Conservation (phyloP, 805 yeast species). For the Yamadazyma sp. region DNA sequence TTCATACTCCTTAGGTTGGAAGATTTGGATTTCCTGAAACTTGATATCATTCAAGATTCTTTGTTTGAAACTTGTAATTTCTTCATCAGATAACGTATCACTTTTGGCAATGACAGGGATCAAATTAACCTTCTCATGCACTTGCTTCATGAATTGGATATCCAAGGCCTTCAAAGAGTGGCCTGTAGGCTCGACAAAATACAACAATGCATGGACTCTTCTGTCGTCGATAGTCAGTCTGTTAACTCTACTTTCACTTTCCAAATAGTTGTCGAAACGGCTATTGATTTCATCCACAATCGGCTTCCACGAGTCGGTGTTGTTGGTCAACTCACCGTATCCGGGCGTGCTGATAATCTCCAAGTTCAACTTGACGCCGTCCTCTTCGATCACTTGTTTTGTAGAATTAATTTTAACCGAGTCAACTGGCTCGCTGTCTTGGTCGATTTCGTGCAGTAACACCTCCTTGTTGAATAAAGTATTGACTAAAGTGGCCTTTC, state of each 20-base stretch:
- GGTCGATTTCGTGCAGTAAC: slow-evolving; percentile 15
- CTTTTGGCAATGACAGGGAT: slow-evolving; percentile 95
- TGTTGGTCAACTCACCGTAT: slow-evolving; percentile 83
- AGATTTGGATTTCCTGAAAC: slow-evolving; percentile 68
- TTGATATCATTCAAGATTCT: slow-evolving; percentile 76
- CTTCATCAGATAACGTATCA: slow-evolving; percentile 88
- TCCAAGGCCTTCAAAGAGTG: slow-evolving; percentile 89
- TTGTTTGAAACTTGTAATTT: slow-evolving; percentile 70
- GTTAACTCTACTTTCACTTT: slow-evolving; percentile 80
- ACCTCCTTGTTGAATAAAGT: slow-evolving; percentile 66
- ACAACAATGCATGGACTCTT: slow-evolving; percentile 89
- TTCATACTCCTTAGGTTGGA: slow-evolving; percentile 75
- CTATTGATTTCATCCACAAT: slow-evolving; percentile 84
- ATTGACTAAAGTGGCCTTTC: slow-evolving; percentile 88
- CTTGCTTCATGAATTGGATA: slow-evolving; percentile 79
- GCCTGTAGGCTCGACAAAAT: slow-evolving; percentile 96
- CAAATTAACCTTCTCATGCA: slow-evolving; percentile 88
- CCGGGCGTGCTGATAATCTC: slow-evolving; percentile 91
- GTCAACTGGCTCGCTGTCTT: slow-evolving; percentile 26
- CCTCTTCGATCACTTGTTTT: slow-evolving; percentile 66
- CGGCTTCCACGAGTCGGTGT: slow-evolving; percentile 77
- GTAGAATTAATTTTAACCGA: slow-evolving; percentile 31
- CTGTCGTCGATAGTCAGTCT: slow-evolving; percentile 72
- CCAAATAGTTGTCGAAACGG: slow-evolving; percentile 86
- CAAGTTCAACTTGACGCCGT: slow-evolving; percentile 83